Percentiles rank a stretch among this genome's conserved stretches.
phyloP scores from a whole-genome alignment of 176 grass and related monocot species.

The Thalia dealbata region DNA sequence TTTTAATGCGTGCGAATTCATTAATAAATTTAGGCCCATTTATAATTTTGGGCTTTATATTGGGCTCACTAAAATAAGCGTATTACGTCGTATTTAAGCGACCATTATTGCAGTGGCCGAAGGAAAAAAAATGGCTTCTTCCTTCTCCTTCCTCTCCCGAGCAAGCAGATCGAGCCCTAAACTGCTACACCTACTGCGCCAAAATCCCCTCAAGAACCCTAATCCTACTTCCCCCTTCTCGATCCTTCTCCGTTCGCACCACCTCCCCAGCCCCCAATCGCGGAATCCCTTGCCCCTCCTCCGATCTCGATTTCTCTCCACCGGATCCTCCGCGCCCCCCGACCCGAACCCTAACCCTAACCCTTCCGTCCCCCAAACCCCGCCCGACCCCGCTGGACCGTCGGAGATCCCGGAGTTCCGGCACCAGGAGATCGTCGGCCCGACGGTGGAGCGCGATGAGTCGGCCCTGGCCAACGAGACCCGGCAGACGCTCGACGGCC shows the following conservation, averaged over 20 bases:
- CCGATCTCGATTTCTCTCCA: conserved; percentile 7
- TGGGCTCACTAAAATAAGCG: too few species aligned
- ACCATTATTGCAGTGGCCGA: too few species aligned
- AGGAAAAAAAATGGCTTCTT: background rate
- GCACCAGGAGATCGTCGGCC: conserved; percentile 91
- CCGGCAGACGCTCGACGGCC: conserved; percentile 50
- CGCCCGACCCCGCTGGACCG: conserved; percentile 4
- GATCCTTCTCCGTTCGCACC: conserved; percentile 1
- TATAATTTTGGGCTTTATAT: too few species aligned
- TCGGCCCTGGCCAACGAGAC: conserved; percentile 77
- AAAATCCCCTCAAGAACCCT: background rate
- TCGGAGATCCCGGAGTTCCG: conserved; percentile 20
- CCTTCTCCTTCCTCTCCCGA: conserved; percentile 11
- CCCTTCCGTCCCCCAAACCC: background rate
- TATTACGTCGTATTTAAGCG: too few species aligned
- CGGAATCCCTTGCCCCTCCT: conserved; percentile 16
- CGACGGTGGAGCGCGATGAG: conserved; percentile 77
- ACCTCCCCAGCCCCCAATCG: background rate
- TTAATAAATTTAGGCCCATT: too few species aligned
- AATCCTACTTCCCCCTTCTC: conserved; percentile 11
- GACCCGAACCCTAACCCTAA: background rate
- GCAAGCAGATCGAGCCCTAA: conserved; percentile 1
- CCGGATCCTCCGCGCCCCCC: background rate
- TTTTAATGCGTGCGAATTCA: too few species aligned
- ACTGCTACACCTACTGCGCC: background rate